These are phyloP conservation scores for Ogataea parapolymorpha DNA, from an alignment of 805 yeast genomes.

Conservation along the genomic window DNA sequence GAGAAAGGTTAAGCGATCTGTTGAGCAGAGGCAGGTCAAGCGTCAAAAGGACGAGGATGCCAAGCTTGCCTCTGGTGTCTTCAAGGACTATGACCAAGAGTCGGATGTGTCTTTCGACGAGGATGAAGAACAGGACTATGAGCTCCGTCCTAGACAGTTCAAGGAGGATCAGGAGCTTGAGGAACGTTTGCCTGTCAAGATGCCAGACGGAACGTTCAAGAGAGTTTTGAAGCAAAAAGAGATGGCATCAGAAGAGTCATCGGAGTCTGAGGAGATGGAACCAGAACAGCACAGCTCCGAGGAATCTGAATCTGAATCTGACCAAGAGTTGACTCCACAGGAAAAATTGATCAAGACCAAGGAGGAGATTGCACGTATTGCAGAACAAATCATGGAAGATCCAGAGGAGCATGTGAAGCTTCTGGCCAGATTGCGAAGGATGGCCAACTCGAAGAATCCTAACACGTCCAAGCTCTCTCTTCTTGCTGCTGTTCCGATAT, in stretches of 20 bases:
- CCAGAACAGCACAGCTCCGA: slow-evolving; percentile 13
- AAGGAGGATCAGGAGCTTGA: slow-evolving; percentile 40
- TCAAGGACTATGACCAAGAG: slow-evolving; percentile 25
- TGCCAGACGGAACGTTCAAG: slow-evolving; percentile 67
- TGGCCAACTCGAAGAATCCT: slow-evolving; percentile 65
- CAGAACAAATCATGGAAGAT: slow-evolving; percentile 73
- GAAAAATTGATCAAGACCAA: slow-evolving; percentile 60
- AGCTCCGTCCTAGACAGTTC: slow-evolving; percentile 61
- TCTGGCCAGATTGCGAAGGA: slow-evolving; percentile 62
- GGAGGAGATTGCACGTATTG: slow-evolving; percentile 80
- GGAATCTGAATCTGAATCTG: slow-evolving; percentile 34
- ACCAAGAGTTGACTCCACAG: slow-evolving; percentile 45
- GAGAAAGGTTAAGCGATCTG: slow-evolving; percentile 35
- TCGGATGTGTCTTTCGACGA: slow-evolving; percentile 20
- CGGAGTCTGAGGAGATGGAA: slow-evolving; percentile 12
- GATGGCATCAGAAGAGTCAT: slow-evolving; percentile 14
- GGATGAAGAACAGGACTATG: slow-evolving; percentile 76
- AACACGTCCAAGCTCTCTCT: slow-evolving; percentile 69
- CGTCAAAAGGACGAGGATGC: slow-evolving; percentile 45
- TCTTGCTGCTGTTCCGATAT: slow-evolving; percentile 77
- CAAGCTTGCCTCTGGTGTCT: slow-evolving; percentile 37
- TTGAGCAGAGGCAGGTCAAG: slow-evolving; percentile 32
- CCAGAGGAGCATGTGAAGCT: slow-evolving; percentile 80
- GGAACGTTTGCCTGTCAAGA: slow-evolving; percentile 80
- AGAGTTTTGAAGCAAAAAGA: slow-evolving; percentile 48